A percentile compares a stretch with the other conserved stretches of the same genome.
Conservation (phyloP, 176 grass and related monocot species). For the Avena sativa region DNA sequence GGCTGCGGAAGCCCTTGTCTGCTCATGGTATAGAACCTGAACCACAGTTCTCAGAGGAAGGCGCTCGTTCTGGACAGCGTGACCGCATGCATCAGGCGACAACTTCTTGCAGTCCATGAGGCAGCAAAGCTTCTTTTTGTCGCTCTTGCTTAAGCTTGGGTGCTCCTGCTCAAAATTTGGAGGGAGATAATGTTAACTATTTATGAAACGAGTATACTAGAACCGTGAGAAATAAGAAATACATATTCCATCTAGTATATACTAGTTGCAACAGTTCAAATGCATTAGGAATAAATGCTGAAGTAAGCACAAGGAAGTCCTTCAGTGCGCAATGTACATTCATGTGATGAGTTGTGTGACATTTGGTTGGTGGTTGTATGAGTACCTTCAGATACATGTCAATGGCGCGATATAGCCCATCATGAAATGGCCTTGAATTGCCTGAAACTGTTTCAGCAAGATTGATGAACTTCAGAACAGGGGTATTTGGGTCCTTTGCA, state of each 20-base stretch:
- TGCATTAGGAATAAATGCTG: conserved; percentile 16
- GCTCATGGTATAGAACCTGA: conserved; percentile 89
- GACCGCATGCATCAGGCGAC: conserved; percentile 70
- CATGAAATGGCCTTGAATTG: conserved; percentile 79
- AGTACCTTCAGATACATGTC: conserved; percentile 97
- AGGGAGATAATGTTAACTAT: background rate
- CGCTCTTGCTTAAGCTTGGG: conserved; percentile 76
- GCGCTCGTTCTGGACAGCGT: conserved; percentile 93
- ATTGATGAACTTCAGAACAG: conserved; percentile 74
- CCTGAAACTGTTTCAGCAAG: conserved; percentile 73
- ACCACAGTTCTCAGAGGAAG: conserved; percentile 85
- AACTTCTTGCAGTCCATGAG: conserved; percentile 91
- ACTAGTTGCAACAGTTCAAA: background rate
- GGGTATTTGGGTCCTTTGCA: conserved; percentile 78
- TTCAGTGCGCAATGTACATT: background rate
- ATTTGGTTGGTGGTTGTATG: conserved; percentile 22
- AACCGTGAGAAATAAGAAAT: background rate
- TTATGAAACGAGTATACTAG: background rate
- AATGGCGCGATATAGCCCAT: conserved; percentile 86
- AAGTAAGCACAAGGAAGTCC: background rate
- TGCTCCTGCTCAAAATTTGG: conserved; percentile 70
- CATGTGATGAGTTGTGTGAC: background rate
- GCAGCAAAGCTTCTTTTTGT: conserved; percentile 83
- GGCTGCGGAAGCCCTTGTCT: conserved; percentile 65
- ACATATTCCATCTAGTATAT: background rate